phyloP scores from a whole-genome alignment of 169 alveolate species.

The Plasmodium sp. region DNA sequence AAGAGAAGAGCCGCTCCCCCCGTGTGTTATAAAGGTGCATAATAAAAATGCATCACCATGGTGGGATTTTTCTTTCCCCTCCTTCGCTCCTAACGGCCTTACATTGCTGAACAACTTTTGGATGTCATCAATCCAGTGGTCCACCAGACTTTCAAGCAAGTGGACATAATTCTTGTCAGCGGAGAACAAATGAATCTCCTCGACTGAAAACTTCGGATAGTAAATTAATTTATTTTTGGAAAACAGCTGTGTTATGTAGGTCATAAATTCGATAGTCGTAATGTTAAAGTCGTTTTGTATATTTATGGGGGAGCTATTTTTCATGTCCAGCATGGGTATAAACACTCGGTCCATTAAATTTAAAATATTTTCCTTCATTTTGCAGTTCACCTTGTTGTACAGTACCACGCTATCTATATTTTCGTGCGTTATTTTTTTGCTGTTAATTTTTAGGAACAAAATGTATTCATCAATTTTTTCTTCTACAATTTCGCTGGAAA shows the following conservation, averaged over 20 bases:
- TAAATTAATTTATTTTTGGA: slow-evolving; percentile 47
- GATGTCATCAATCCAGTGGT: slow-evolving; percentile 58
- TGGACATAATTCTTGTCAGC: slow-evolving; percentile 46
- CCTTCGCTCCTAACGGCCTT: not conserved
- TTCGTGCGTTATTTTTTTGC: slow-evolving; percentile 42
- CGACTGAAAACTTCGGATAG: slow-evolving; percentile 44
- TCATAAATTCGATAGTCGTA: slow-evolving; percentile 68
- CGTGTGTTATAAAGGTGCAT: not conserved
- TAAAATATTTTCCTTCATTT: slow-evolving; percentile 55
- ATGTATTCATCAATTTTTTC: slow-evolving; percentile 65
- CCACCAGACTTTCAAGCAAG: slow-evolving; percentile 35
- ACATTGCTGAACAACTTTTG: slow-evolving; percentile 59
- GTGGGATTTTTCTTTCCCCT: not conserved
- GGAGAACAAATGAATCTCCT: slow-evolving; percentile 3
- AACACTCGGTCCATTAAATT: slow-evolving; percentile 65
- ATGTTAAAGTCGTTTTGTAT: slow-evolving; percentile 69
- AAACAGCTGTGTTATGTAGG: slow-evolving; percentile 61
- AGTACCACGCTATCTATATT: slow-evolving; percentile 52
- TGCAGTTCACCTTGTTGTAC: slow-evolving; percentile 52
- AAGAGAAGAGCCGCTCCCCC: not conserved
- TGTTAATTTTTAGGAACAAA: slow-evolving; percentile 30
- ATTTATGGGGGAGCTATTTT: slow-evolving; percentile 44
- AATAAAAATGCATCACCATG: not conserved
- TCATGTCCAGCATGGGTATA: slow-evolving; percentile 57
- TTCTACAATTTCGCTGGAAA: slow-evolving; percentile 52